A percentile compares a stretch with the other conserved stretches of the same genome.
These are phyloP conservation scores for Termitomyces sp. DNA, from an alignment of 768 basidiomycete genomes.

Conservation along the genomic window DNA sequence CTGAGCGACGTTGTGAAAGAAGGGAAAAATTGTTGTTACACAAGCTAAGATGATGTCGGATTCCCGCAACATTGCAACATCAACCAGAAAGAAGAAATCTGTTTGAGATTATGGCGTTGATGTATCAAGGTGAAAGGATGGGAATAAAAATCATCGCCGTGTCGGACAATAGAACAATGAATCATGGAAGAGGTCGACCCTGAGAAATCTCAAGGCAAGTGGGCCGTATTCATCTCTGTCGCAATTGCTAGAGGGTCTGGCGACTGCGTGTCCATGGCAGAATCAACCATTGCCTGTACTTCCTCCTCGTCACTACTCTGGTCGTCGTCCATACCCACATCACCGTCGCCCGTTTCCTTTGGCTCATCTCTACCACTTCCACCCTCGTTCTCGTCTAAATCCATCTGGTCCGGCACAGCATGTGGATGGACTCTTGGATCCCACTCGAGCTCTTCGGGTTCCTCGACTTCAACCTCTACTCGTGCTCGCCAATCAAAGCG, in stretches of 20 bases:
- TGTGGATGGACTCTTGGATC: constrained; percentile 39
- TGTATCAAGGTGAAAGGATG: not conserved
- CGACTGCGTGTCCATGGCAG: constrained; percentile 17
- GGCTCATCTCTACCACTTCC: constrained; percentile 20
- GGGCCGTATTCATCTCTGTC: not conserved
- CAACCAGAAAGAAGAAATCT: not conserved
- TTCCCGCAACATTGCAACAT: too few species aligned
- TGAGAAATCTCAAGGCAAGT: not conserved
- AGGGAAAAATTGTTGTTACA: not conserved
- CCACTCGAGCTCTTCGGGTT: constrained; percentile 75
- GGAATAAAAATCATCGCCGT: not conserved
- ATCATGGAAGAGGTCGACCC: not conserved
- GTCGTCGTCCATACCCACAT: constrained; percentile 17
- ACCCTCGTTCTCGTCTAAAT: constrained; percentile 17
- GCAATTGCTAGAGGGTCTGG: constrained; percentile 9
- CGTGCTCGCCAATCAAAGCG: constrained; percentile 80
- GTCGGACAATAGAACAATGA: not conserved
- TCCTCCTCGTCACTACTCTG: constrained; percentile 19
- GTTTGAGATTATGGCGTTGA: not conserved
- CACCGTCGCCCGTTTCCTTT: constrained; percentile 21
- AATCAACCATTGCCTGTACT: constrained; percentile 26
- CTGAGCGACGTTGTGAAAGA: not conserved
- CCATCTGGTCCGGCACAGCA: constrained; percentile 2
- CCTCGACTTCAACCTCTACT: constrained; percentile 74
- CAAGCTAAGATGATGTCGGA: not conserved